Conservation (phyloP, 495 filamentous ascomycete genomes). For the Bacidia rubella region DNA sequence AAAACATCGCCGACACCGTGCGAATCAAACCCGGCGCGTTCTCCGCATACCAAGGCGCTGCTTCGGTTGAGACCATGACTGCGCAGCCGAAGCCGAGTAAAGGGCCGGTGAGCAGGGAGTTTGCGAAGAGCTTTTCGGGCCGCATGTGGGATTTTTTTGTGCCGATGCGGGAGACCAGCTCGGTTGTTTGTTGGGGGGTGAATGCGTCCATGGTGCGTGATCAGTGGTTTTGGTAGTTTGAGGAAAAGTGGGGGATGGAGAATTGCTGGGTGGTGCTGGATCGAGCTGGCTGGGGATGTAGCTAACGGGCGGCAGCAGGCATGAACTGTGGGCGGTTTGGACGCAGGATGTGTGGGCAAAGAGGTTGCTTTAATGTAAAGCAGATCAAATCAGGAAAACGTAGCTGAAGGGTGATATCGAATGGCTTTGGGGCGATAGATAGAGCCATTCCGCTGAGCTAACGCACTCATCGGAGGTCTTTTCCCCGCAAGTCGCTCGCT, state of each 20-base stretch:
- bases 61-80: constrained; percentile 35
- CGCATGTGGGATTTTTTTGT: constrained; percentile 38
- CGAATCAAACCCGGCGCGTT: constrained; percentile 48
- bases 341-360: too few relatives aligned
- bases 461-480: too few relatives aligned
- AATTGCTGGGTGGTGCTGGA: too few relatives aligned
- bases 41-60: constrained; percentile 44
- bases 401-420: too few relatives aligned
- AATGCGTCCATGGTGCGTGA: constrained; percentile 12
- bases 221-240: background rate
- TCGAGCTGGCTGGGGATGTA: too few relatives aligned
- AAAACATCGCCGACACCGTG: constrained; percentile 40
- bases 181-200: constrained; percentile 15
- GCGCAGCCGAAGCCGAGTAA: constrained; percentile 42
- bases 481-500: too few relatives aligned
- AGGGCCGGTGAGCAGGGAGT: constrained; percentile 37
- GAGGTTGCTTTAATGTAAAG: too few relatives aligned
- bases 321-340: too few relatives aligned
- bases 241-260: background rate
- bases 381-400: too few relatives aligned
- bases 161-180: constrained; percentile 22
- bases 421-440: too few relatives aligned
- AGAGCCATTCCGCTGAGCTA: too few relatives aligned
- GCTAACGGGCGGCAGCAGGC: too few relatives aligned
- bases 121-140: constrained; percentile 41